Percentiles rank a stretch among this genome's conserved stretches.
Conservation (phyloP, 2,329 filamentous ascomycete species). For the Drechmeria coniospora region DNA sequence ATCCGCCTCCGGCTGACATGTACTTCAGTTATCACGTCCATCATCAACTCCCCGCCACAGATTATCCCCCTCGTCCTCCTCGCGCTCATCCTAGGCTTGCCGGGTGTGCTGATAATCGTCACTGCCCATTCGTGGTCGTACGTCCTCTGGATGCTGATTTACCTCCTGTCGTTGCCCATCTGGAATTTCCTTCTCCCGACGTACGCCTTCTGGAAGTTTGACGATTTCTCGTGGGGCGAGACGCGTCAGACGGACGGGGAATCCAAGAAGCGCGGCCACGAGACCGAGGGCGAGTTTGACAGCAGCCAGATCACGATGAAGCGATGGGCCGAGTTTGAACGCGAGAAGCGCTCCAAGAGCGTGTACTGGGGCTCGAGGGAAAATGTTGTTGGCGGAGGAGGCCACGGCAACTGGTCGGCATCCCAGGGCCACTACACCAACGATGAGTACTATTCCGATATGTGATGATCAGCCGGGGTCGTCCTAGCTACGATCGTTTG, state of each 20-base stretch:
- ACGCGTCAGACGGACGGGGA: conserved; percentile 91
- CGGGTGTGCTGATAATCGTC: conserved; percentile 77
- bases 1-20: not conserved
- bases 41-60: conserved; percentile 60
- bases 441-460: conserved; percentile 41
- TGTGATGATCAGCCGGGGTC: too few relatives aligned
- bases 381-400: conserved; percentile 28
- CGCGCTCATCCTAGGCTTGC: conserved; percentile 81
- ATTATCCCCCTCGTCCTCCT: conserved; percentile 84
- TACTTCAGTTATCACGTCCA: conserved; percentile 62
- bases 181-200: conserved; percentile 95
- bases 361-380: conserved; percentile 38
- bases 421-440: conserved; percentile 30
- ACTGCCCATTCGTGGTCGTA: conserved; percentile 90
- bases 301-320: conserved; percentile 99
- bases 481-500: too few relatives aligned
- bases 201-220: conserved; percentile 99
- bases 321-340: conserved; percentile 92
- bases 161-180: conserved; percentile 78
- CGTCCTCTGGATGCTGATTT: conserved; percentile 93
- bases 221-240: conserved; percentile 98
- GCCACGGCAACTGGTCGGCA: conserved; percentile 25
- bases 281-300: conserved; percentile 91
- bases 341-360: conserved; percentile 35
- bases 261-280: conserved; percentile 72